A percentile compares a stretch with the other conserved stretches of the same genome.
These are phyloP conservation scores for Annulohypoxylon truncatum DNA, from an alignment of 2,329 filamentous ascomycete species.

Conservation along the genomic window DNA sequence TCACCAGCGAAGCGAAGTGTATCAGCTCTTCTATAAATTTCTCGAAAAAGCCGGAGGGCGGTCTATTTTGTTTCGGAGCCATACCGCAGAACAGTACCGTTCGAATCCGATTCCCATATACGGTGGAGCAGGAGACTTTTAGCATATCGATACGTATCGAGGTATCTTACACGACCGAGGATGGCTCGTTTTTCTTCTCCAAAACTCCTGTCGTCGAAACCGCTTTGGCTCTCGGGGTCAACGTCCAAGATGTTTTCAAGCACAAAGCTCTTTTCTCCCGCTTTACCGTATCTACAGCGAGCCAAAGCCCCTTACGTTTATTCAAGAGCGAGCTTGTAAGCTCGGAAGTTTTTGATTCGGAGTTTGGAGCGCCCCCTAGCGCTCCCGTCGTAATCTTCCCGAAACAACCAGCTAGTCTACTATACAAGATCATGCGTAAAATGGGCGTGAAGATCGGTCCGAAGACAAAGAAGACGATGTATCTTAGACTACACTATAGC, in stretches of 20 bases:
- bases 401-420: conserved; percentile 81
- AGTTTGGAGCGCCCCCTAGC: conserved; percentile 66
- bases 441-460: conserved; percentile 46
- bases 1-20: conserved; percentile 69
- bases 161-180: conserved; percentile 75
- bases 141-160: conserved; percentile 82
- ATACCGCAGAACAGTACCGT: conserved; percentile 60
- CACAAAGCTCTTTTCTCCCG: conserved; percentile 83
- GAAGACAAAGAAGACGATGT: conserved; percentile 62
- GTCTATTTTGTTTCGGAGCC: conserved; percentile 62
- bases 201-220: conserved; percentile 74
- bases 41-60: conserved; percentile 63
- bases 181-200: conserved; percentile 73
- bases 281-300: conserved; percentile 90
- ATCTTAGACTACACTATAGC: conserved; percentile 79
- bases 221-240: conserved; percentile 87
- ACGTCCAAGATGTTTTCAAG: conserved; percentile 97
- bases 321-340: conserved; percentile 76
- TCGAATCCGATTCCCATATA: conserved; percentile 81
- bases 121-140: conserved; percentile 79
- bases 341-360: conserved; percentile 75
- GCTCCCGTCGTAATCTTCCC: conserved; percentile 76
- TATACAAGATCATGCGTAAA: conserved; percentile 80
- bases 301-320: conserved; percentile 77
- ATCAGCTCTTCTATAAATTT: conserved; percentile 57